Evolutionary conservation across 768 basidiomycete genomes (phyloP).

Genomic region (Suillus weaverae): DNA sequence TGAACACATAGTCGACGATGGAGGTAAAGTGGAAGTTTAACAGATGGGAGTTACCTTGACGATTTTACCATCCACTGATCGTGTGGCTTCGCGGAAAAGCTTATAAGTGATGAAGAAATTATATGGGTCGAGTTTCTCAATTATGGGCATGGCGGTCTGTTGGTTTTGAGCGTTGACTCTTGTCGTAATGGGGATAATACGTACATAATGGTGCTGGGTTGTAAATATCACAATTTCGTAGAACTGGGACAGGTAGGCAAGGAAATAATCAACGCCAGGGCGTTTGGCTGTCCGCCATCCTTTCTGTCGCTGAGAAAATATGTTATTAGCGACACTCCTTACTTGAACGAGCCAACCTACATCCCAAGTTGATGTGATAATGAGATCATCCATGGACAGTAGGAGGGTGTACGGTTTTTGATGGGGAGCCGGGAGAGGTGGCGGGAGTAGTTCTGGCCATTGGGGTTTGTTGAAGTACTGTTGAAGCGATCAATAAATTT

Average conservation of each 20-base stretch:
- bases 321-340: not conserved
- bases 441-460: constrained; percentile 90
- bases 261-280: constrained; percentile 97
- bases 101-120: constrained; percentile 85
- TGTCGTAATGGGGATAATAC: constrained; percentile 31
- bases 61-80: constrained; percentile 75
- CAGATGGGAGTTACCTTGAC: constrained; percentile 64
- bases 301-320: constrained; percentile 64
- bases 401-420: constrained; percentile 92
- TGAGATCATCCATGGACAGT: constrained; percentile 87
- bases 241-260: constrained; percentile 96
- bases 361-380: constrained; percentile 94
- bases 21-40: not conserved
- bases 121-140: constrained; percentile 94
- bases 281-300: constrained; percentile 99
- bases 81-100: constrained; percentile 91
- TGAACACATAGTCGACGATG: not conserved
- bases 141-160: constrained; percentile 83
- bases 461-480: constrained; percentile 93
- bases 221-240: constrained; percentile 98
- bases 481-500: not conserved
- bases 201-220: constrained; percentile 81
- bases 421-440: constrained; percentile 76
- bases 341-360: constrained; percentile 50
- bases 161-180: constrained; percentile 5